These are phyloP conservation scores for Hypoxylon cercidicola DNA, from an alignment of 495 filamentous ascomycete genomes.

Conservation along the genomic window DNA sequence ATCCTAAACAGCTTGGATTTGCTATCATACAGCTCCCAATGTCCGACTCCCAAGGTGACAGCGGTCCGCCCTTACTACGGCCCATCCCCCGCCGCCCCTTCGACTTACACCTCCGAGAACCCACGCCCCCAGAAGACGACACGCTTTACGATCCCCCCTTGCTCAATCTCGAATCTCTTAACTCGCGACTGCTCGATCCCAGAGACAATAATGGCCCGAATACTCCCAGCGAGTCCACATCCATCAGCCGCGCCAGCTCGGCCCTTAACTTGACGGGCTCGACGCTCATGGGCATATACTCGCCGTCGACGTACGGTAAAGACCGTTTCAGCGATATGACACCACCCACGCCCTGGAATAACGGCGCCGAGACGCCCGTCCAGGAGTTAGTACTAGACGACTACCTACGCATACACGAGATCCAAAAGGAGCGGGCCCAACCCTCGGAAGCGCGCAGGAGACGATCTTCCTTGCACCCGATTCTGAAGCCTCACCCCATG, in stretches of 20 bases:
- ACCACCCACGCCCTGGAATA: slow-evolving; percentile 69
- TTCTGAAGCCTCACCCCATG: slow-evolving; percentile 16
- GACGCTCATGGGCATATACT: slow-evolving; percentile 91
- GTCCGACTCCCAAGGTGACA: slow-evolving; percentile 42
- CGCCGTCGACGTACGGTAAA: slow-evolving; percentile 66
- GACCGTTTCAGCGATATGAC: slow-evolving; percentile 39
- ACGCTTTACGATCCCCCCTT: slow-evolving; percentile 19
- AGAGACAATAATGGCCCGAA: slow-evolving; percentile 28
- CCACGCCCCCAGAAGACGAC: slow-evolving; percentile 63
- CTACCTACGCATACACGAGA: slow-evolving; percentile 39
- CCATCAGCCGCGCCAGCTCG: slow-evolving; percentile 73
- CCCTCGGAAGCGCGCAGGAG: slow-evolving; percentile 15
- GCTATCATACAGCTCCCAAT: slow-evolving; percentile 24
- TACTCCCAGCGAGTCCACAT: slow-evolving; percentile 38
- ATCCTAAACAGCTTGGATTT: slow-evolving; percentile 6
- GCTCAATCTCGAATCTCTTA: slow-evolving; percentile 44
- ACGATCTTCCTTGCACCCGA: slow-evolving; percentile 38
- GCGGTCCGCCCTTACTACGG: slow-evolving; percentile 68
- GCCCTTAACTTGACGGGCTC: slow-evolving; percentile 88
- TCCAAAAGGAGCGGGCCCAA: slow-evolving; percentile 41
- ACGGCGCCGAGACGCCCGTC: slow-evolving; percentile 72
- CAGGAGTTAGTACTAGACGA: slow-evolving; percentile 37
- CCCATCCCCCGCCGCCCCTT: slow-evolving; percentile 82
- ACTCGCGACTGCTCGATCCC: slow-evolving; percentile 49
- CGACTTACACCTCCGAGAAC: slow-evolving; percentile 66